phyloP scores from a whole-genome alignment of 352 stramenopile genomes.

The Phytopythium chamaehyphon region DNA sequence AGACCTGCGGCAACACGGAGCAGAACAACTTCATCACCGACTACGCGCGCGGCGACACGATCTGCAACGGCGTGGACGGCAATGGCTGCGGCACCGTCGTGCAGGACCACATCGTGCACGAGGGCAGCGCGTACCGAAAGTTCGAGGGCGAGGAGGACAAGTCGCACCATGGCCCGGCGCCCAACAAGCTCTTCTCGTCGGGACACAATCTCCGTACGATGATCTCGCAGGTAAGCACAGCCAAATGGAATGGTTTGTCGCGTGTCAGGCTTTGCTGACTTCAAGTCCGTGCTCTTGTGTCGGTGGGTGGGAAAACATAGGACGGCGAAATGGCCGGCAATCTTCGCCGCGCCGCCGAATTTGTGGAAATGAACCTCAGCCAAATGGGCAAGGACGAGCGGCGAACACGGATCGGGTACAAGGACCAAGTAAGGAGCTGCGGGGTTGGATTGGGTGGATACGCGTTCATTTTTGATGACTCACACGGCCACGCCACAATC shows the following conservation, averaged over 20 bases:
- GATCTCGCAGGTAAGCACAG: slow-evolving; percentile 76
- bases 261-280: neutral
- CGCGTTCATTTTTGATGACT: too few species aligned
- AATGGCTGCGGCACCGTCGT: slow-evolving; percentile 92
- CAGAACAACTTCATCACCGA: slow-evolving; percentile 90
- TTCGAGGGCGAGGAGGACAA: slow-evolving; percentile 97
- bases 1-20: slow-evolving; percentile 85
- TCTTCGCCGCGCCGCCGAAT: slow-evolving; percentile 78
- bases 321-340: slow-evolving; percentile 86
- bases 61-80: slow-evolving; percentile 84
- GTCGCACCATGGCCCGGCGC: slow-evolving; percentile 93
- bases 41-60: slow-evolving; percentile 84
- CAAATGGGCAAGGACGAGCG: slow-evolving; percentile 96
- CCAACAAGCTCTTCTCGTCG: slow-evolving; percentile 94
- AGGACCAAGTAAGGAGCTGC: slow-evolving; percentile 89
- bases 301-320: slow-evolving; percentile 24
- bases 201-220: slow-evolving; percentile 95
- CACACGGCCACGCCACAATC: neutral
- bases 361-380: slow-evolving; percentile 96
- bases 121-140: slow-evolving; percentile 95
- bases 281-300: slow-evolving; percentile 3
- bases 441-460: neutral
- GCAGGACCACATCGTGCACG: slow-evolving; percentile 94
- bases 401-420: slow-evolving; percentile 95
- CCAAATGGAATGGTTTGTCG: neutral